Evolutionary conservation across 495 filamentous ascomycete species (phyloP).

Genomic region (Xylaria bambusicola): DNA sequence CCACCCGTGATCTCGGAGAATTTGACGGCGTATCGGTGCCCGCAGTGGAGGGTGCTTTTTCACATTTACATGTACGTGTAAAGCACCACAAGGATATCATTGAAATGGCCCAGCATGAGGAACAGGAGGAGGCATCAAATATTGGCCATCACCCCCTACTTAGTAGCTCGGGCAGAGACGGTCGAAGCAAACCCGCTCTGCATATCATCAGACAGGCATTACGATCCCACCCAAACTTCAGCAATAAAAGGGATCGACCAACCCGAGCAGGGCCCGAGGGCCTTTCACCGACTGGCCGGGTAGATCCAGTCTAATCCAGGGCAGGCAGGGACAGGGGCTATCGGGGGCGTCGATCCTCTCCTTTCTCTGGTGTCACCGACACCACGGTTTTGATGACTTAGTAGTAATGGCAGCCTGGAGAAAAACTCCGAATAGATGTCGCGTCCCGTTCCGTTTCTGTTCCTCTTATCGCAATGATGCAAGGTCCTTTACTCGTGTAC

Average conservation of each 20-base stretch:
- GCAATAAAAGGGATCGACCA: not conserved
- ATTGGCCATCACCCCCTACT: too few relatives aligned
- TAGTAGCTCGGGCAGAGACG: too few relatives aligned
- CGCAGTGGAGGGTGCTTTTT: too few relatives aligned
- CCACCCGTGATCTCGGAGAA: too few relatives aligned
- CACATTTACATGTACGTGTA: too few relatives aligned
- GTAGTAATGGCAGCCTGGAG: too few relatives aligned
- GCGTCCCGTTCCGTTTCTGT: not conserved
- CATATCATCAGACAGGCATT: not conserved
- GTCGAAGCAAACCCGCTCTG: not conserved
- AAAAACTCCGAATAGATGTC: too few relatives aligned
- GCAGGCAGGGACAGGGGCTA: not conserved
- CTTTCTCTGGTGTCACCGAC: slow-evolving; percentile 5
- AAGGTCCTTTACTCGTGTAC: too few relatives aligned
- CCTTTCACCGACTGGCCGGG: not conserved
- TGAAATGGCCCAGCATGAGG: too few relatives aligned
- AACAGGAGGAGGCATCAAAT: too few relatives aligned
- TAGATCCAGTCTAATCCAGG: not conserved
- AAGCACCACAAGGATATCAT: too few relatives aligned
- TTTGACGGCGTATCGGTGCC: too few relatives aligned
- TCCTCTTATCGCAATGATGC: not conserved
- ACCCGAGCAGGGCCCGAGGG: not conserved
- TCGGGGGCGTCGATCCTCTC: not conserved
- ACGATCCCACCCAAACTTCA: not conserved
- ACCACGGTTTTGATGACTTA: slow-evolving; percentile 3